These are phyloP conservation scores for Balakata baccata DNA, from an alignment of 345 rosid genomes.

Conservation along the genomic window DNA sequence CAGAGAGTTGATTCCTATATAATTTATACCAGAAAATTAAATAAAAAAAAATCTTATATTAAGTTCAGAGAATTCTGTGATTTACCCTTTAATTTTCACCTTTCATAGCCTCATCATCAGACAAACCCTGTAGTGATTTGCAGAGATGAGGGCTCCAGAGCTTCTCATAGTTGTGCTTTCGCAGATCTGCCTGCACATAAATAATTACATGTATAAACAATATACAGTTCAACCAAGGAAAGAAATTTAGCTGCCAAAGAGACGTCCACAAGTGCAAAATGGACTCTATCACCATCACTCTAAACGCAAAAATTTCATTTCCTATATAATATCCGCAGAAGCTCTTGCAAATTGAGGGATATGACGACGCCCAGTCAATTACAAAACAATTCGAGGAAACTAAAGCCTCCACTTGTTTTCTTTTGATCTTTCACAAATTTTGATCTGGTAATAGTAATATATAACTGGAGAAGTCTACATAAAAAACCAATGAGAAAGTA, in stretches of 20 bases:
- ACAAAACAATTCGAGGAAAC: too few species aligned
- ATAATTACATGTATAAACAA: neutral
- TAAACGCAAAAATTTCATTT: neutral
- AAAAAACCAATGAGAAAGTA: too few species aligned
- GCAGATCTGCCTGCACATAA: neutral
- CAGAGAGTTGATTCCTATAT: too few species aligned
- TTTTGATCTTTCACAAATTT: too few species aligned
- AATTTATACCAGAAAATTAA: too few species aligned
- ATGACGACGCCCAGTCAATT: neutral
- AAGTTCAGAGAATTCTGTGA: too few species aligned
- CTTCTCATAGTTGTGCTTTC: neutral
- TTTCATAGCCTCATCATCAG: too few species aligned
- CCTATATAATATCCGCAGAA: neutral
- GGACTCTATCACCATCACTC: neutral
- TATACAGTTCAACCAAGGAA: neutral
- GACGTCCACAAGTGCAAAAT: neutral
- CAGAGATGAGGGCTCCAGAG: neutral
- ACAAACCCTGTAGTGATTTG: neutral
- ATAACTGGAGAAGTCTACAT: too few species aligned
- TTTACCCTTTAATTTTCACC: too few species aligned
- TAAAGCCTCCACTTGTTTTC: too few species aligned
- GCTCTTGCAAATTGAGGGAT: neutral
- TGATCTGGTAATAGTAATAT: neutral
- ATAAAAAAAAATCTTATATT: too few species aligned
- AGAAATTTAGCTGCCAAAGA: too few species aligned